Percentiles rank a stretch among this genome's conserved stretches.
Conservation (phyloP, 352 stramenopile species). For the Phytophthora fragariae region DNA sequence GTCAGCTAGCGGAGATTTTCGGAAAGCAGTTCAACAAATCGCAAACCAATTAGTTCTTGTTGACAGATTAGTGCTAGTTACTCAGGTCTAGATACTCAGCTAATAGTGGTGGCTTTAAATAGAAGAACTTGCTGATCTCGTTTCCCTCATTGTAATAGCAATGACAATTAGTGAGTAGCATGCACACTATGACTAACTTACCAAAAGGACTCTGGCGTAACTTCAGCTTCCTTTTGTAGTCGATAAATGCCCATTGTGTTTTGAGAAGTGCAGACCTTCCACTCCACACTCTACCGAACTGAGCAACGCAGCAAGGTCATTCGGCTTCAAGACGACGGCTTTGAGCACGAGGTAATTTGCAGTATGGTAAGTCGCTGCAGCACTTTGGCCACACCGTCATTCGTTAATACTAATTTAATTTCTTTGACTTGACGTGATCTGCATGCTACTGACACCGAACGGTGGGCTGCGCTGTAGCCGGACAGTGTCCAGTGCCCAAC, state of each 20-base stretch:
- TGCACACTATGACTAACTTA: conserved; percentile 19
- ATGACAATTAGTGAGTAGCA: conserved; percentile 22
- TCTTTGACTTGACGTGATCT: too few species aligned
- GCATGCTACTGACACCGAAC: too few species aligned
- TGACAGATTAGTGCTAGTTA: background rate
- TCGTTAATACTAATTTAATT: too few species aligned
- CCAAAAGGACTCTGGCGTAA: conserved; percentile 11
- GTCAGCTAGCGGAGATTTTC: conserved; percentile 8
- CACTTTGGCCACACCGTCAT: too few species aligned
- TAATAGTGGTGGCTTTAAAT: conserved; percentile 19
- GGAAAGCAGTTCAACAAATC: conserved; percentile 16
- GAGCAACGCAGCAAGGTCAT: too few species aligned
- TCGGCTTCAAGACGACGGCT: too few species aligned
- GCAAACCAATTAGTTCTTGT: conserved; percentile 10
- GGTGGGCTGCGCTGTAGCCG: too few species aligned
- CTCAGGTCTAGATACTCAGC: conserved; percentile 14
- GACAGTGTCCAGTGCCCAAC: too few species aligned
- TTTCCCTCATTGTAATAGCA: conserved; percentile 17
- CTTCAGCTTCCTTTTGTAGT: conserved; percentile 21
- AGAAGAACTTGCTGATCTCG: conserved; percentile 21
- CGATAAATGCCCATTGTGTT: conserved; percentile 1
- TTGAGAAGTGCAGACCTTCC: background rate
- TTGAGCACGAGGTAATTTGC: too few species aligned
- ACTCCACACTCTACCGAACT: background rate
- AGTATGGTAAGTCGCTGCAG: too few species aligned